These are phyloP conservation scores for Sordariomycetes sp. DNA, from an alignment of 2,329 filamentous ascomycete species.

Conservation along the genomic window DNA sequence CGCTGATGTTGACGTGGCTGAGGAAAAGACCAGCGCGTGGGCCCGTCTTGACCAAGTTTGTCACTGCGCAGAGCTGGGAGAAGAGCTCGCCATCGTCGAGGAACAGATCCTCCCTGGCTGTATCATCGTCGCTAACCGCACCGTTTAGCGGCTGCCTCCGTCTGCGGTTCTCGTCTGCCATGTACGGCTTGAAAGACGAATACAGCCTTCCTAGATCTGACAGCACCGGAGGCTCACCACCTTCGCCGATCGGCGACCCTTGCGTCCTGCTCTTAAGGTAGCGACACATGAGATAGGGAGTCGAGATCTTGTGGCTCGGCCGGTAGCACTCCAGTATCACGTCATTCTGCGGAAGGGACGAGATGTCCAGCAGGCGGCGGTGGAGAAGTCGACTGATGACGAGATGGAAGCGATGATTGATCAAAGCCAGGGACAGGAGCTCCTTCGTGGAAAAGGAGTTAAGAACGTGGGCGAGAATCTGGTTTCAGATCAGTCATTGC, in stretches of 20 bases:
- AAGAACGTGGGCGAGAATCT: constrained; percentile 44
- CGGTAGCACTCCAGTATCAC: constrained; percentile 74
- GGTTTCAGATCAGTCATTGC: background rate
- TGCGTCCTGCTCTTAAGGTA: constrained; percentile 47
- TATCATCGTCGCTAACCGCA: constrained; percentile 25
- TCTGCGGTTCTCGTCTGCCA: constrained; percentile 40
- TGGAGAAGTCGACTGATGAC: constrained; percentile 56
- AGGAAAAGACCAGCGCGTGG: constrained; percentile 52
- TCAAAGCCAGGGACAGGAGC: constrained; percentile 47
- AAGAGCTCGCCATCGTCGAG: constrained; percentile 66
- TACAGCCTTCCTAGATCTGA: constrained; percentile 49
- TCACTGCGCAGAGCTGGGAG: constrained; percentile 61
- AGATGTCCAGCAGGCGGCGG: constrained; percentile 42
- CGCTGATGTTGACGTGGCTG: constrained; percentile 55
- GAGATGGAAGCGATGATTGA: constrained; percentile 55
- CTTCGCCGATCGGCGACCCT: constrained; percentile 6
- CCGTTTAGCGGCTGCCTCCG: constrained; percentile 3
- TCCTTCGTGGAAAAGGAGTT: constrained; percentile 34
- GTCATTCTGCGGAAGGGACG: constrained; percentile 32
- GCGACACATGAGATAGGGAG: constrained; percentile 58
- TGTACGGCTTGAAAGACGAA: constrained; percentile 59
- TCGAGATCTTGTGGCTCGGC: constrained; percentile 57
- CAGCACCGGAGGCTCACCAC: constrained; percentile 11
- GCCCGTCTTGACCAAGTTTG: constrained; percentile 59
- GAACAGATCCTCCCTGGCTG: constrained; percentile 49